A percentile compares a stretch with the other conserved stretches of the same genome.
These are phyloP conservation scores for Botryotinia calthae DNA, from an alignment of 2,329 filamentous ascomycete genomes.

Conservation along the genomic window DNA sequence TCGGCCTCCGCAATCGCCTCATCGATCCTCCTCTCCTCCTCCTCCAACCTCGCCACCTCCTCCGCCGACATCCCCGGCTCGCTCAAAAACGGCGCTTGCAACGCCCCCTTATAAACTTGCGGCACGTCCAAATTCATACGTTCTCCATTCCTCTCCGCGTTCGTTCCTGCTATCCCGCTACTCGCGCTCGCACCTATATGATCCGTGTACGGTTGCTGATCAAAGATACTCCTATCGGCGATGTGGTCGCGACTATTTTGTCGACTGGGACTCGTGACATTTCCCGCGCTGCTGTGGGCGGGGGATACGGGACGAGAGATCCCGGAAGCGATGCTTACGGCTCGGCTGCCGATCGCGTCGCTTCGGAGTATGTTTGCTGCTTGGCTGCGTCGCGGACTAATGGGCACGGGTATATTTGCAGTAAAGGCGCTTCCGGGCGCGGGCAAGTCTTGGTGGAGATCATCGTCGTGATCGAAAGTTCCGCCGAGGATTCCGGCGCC, in stretches of 20 bases:
- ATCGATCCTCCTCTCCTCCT: slow-evolving; percentile 37
- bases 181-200: background rate
- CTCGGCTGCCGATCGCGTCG: background rate
- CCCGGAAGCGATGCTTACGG: background rate
- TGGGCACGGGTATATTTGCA: background rate
- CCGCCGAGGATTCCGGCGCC: background rate
- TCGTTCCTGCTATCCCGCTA: too few species aligned
- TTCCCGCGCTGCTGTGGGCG: background rate
- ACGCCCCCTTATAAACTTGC: background rate
- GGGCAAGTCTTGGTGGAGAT: background rate
- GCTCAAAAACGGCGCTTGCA: slow-evolving; percentile 25
- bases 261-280: background rate
- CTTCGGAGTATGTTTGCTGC: background rate
- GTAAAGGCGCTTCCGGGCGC: slow-evolving; percentile 15
- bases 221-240: background rate
- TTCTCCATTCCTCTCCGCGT: background rate
- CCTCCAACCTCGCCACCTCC: slow-evolving; percentile 33
- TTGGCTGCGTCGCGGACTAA: background rate
- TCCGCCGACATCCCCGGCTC: slow-evolving; percentile 33
- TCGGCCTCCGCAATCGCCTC: slow-evolving; percentile 36
- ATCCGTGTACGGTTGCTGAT: slow-evolving; percentile 11
- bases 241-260: background rate
- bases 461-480: background rate
- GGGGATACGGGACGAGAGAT: background rate
- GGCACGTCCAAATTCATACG: background rate